phyloP scores from a whole-genome alignment of 106 monocot species.

The Dendrobium chrysotoxum region DNA sequence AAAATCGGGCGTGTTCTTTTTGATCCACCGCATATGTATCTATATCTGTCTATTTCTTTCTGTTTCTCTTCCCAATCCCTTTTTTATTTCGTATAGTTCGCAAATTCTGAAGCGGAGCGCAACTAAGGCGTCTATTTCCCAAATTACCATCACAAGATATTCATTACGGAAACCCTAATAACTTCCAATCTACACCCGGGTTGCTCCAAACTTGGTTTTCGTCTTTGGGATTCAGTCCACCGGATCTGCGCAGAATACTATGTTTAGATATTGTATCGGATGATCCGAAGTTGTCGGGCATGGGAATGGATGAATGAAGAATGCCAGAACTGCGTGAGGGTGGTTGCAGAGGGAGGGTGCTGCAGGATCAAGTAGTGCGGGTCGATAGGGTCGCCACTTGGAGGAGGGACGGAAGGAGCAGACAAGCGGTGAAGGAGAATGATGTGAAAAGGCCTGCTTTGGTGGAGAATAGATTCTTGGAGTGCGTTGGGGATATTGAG shows the following conservation, averaged over 20 bases:
- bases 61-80: neutral
- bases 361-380: conserved; percentile 21
- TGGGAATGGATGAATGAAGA: conserved; percentile 52
- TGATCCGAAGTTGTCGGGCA: neutral
- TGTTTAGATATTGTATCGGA: neutral
- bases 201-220: neutral
- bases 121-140: neutral
- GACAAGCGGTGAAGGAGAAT: conserved; percentile 7
- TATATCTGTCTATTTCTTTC: neutral
- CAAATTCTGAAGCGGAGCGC: neutral
- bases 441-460: conserved; percentile 9
- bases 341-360: conserved; percentile 48
- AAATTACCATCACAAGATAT: neutral
- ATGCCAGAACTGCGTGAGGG: conserved; percentile 74
- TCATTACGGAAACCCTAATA: neutral
- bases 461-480: conserved; percentile 20
- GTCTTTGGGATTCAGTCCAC: neutral
- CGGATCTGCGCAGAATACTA: neutral
- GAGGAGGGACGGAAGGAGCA: conserved; percentile 11
- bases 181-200: neutral
- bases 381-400: conserved; percentile 4
- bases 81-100: too few species aligned
- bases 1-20: neutral
- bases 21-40: neutral
- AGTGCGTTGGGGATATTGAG: conserved; percentile 22